Evolutionary conservation across 163 green algal species (phyloP), one percentile per base, ranked within the genome.

Genomic region (Volvox carteri): DNA sequence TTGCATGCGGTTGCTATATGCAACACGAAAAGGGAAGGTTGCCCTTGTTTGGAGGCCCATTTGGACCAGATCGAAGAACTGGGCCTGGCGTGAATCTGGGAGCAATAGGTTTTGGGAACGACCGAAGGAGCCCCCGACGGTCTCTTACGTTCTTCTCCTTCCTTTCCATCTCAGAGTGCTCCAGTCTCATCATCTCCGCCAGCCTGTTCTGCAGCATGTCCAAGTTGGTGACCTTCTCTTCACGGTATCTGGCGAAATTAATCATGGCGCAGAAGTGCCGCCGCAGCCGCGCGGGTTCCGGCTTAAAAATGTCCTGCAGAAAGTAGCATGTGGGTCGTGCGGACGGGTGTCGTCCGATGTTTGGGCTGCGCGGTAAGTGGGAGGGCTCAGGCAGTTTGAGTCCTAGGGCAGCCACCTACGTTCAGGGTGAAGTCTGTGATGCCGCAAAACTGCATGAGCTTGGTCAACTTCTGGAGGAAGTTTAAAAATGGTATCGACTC

Each of bases 221-320:
- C 46, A 93, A 79, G 52, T 95, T 73, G 12, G 74, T 25, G 37
- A 92, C 95, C 94, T 98, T 98, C 85, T 98, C 96, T 90, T 99
- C 97, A 0, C 97, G 93, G 90, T 97, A 99, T 93, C 98, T 99
- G 33, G 95, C 96, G 93, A 99, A 99, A 92, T 99, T 99, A 90
- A 99, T 96, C 58, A 99, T 90, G 0, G 97, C 97, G 33, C 92
- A 96, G n/a, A 99, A 90, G 78, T 97, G 95, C 23, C 95, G 94
- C 52, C 95, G 90, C 86, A 98, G 91, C 1, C 97, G 92, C 12
- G 88, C 83, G 1, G 92, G 81, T 4, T 99, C 97, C 7, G 97
- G 97, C 92, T 98, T 99, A 90, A 97, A 95, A 44, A 99, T 73
- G 86, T 99, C 97, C 92, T 98, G 95, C 67, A 23, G 16, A 41